phyloP scores from a whole-genome alignment of 73 alveolate genomes.

The Symbiodinium natans region DNA sequence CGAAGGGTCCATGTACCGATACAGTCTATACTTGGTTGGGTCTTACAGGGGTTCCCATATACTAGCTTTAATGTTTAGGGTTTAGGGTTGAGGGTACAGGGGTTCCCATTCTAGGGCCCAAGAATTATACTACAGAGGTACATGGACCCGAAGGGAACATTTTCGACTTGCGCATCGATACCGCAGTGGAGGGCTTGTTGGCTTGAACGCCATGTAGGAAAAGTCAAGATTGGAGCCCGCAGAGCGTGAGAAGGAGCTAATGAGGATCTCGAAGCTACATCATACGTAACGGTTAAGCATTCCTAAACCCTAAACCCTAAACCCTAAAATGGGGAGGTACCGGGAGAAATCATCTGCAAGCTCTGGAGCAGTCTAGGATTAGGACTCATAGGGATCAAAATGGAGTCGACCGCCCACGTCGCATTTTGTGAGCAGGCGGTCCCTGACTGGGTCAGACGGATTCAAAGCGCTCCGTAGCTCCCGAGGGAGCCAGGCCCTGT shows the following conservation, averaged over 20 bases:
- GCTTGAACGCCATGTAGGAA: background rate
- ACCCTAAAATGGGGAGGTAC: no score
- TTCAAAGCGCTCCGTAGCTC: no score
- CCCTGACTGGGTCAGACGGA: no score
- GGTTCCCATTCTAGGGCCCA: background rate
- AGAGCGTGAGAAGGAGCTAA: no score
- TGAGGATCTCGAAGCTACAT: background rate
- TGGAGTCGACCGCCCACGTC: background rate
- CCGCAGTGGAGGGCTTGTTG: background rate
- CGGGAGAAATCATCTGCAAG: no score
- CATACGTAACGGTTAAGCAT: no score
- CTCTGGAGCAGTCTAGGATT: background rate
- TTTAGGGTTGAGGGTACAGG: background rate
- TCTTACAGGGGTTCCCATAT: no score
- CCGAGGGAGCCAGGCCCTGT: no score
- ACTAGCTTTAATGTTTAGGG: no score
- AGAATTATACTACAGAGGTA: background rate
- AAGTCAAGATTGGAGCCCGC: background rate
- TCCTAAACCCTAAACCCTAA: no score
- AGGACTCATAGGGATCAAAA: background rate
- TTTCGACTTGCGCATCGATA: background rate
- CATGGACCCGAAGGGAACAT: background rate
- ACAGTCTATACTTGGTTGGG: no score
- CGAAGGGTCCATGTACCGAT: no score
- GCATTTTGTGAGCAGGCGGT: background rate